phyloP scores from a whole-genome alignment of 208 protist species.

The Strigomonas galati region DNA sequence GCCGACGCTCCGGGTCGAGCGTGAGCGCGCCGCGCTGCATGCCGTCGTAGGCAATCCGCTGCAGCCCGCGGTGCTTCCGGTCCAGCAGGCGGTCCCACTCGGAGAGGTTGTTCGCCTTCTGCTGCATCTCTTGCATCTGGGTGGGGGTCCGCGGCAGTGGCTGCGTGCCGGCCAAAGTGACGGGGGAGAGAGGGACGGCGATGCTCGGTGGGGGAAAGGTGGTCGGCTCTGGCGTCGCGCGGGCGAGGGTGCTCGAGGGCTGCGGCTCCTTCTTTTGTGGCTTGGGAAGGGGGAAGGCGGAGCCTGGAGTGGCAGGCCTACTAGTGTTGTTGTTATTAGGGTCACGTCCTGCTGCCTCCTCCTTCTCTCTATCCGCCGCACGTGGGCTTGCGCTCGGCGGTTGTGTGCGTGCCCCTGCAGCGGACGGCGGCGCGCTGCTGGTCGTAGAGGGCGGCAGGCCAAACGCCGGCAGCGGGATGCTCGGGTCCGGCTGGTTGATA shows the following conservation, averaged over 20 bases:
- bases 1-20: constrained; percentile 50
- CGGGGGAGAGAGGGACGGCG: neutral
- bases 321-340: no score
- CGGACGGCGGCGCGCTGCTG: no score
- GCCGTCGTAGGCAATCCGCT: constrained; percentile 72
- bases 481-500: no score
- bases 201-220: neutral
- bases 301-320: no score
- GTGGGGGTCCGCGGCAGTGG: neutral
- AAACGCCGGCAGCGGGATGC: no score
- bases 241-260: neutral
- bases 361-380: no score
- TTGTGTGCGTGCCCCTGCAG: no score
- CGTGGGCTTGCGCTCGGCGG: no score
- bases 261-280: neutral
- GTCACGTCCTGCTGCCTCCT: no score
- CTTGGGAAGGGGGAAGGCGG: no score
- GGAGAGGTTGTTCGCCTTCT: neutral
- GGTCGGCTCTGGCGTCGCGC: neutral
- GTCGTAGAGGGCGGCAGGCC: no score
- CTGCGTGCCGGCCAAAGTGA: neutral
- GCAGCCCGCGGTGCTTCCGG: constrained; percentile 52
- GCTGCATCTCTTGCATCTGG: neutral
- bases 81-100: constrained; percentile 48
- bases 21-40: constrained; percentile 45